Conservation (phyloP, 2,329 filamentous ascomycete genomes). For the Penicillium sclerotigenum region DNA sequence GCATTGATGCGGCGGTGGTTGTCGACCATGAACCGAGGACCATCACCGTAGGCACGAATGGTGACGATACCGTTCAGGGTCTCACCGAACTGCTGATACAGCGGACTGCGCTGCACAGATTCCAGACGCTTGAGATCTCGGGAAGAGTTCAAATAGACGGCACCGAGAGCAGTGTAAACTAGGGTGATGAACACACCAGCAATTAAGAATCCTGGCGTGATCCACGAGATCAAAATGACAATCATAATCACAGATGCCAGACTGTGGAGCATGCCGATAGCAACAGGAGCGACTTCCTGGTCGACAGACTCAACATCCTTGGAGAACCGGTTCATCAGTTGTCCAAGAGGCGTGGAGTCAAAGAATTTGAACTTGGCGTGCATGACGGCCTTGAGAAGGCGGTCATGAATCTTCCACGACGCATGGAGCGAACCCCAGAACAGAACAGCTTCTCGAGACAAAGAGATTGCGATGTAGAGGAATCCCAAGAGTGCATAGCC, state of each 20-base stretch:
- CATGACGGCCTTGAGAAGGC: constrained; percentile 73
- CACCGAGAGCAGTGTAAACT: constrained; percentile 77
- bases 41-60: constrained; percentile 93
- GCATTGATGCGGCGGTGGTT: constrained; percentile 85
- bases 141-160: constrained; percentile 89
- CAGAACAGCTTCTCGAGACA: constrained; percentile 79
- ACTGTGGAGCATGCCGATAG: constrained; percentile 70
- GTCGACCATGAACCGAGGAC: constrained; percentile 87
- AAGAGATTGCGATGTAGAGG: constrained; percentile 73
- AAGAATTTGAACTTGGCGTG: constrained; percentile 97
- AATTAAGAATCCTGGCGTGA: constrained; percentile 88
- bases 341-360: constrained; percentile 89
- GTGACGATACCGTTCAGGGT: constrained; percentile 93
- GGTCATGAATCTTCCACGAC: constrained; percentile 77
- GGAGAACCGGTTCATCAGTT: constrained; percentile 97
- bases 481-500: constrained; percentile 79
- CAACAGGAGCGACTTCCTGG: constrained; percentile 90
- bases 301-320: constrained; percentile 95
- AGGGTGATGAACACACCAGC: constrained; percentile 79
- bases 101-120: constrained; percentile 85
- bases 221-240: constrained; percentile 76
- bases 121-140: constrained; percentile 92
- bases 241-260: constrained; percentile 74
- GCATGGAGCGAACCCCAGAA: constrained; percentile 90
- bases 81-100: constrained; percentile 98